Conservation (phyloP, 805 yeast genomes). For the Wickerhamomyces mucosus region DNA sequence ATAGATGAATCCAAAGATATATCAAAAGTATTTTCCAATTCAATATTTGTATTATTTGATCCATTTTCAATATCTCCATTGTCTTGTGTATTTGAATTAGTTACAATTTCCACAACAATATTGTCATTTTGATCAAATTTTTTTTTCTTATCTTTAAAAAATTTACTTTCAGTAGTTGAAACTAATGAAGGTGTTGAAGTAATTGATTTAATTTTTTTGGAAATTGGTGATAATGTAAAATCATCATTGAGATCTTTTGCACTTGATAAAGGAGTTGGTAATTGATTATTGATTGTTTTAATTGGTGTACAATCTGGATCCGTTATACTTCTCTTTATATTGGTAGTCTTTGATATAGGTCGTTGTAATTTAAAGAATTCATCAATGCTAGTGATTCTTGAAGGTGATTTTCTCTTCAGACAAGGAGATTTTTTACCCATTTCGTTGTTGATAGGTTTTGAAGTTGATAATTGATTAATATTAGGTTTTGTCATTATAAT, state of each 20-base stretch:
- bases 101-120: not conserved
- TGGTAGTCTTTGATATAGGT: not conserved
- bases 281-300: not conserved
- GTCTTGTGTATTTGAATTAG: not conserved
- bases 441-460: not conserved
- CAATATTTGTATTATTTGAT: not conserved
- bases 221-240: slow-evolving; percentile 12
- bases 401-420: not conserved
- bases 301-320: not conserved
- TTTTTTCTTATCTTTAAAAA: slow-evolving; percentile 5
- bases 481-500: not conserved
- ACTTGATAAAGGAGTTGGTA: not conserved
- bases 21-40: too few species aligned
- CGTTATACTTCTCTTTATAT: not conserved
- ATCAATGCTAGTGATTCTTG: slow-evolving; percentile 5
- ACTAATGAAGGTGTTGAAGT: slow-evolving; percentile 4
- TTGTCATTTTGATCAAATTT: not conserved
- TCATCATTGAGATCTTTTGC: not conserved
- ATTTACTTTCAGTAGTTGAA: slow-evolving; percentile 9
- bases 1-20: too few species aligned
- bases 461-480: slow-evolving; percentile 1
- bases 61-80: not conserved
- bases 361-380: slow-evolving; percentile 7
- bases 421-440: not conserved
- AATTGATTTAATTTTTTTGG: slow-evolving; percentile 14